Evolutionary conservation across 164 flowering plant species (phyloP).

Genomic region (grape (Vitis vinifera)): ASM3070453v1 NC_081809.1:2708501-2709000

Average conservation of each 20-base stretch:
- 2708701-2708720: slow-evolving; percentile 45
- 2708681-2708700: not conserved
- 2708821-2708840: slow-evolving; percentile 1
- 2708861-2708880: not conserved
- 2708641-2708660: not conserved
- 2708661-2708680: not conserved
- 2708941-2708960: slow-evolving; percentile 95
- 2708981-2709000: slow-evolving; percentile 81
- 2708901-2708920: slow-evolving; percentile 91
- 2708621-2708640: slow-evolving; percentile 44
- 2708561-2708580: slow-evolving; percentile 92
- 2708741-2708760: slow-evolving; percentile 89
- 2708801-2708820: slow-evolving; percentile 55
- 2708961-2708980: slow-evolving; percentile 86
- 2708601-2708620: slow-evolving; percentile 85
- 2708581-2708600: slow-evolving; percentile 88
- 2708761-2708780: slow-evolving; percentile 58
- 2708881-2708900: slow-evolving; percentile 64
- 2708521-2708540: slow-evolving; percentile 60
- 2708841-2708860: not conserved
- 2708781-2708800: slow-evolving; percentile 65
- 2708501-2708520: slow-evolving; percentile 71
- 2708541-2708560: slow-evolving; percentile 88
- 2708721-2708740: slow-evolving; percentile 83
- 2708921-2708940: slow-evolving; percentile 87